A percentile compares a stretch with the other conserved stretches of the same genome.
phyloP scores from a whole-genome alignment of 257 asterid genomes.

The Salvia splendens region DNA sequence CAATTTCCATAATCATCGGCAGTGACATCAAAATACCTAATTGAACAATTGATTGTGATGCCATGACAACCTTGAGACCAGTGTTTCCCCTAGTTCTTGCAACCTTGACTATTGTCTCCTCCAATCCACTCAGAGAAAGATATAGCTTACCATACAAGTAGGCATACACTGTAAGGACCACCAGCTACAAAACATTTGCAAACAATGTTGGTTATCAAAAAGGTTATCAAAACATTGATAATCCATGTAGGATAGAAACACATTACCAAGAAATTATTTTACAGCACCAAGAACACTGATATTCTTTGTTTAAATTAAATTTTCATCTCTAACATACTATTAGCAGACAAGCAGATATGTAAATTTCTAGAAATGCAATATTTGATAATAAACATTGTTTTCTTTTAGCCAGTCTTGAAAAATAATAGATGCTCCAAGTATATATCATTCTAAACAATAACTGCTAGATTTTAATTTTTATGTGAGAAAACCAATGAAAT shows the following conservation, averaged over 20 bases:
- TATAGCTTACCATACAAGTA: conserved; percentile 84
- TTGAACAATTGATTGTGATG: conserved; percentile 87
- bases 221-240: no score
- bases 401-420: conserved; percentile 3
- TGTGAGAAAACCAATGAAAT: not conserved
- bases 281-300: no score
- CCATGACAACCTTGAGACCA: conserved; percentile 83
- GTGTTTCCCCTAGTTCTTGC: conserved; percentile 69
- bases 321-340: not conserved
- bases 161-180: conserved; percentile 84
- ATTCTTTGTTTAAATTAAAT: no score
- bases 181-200: conserved; percentile 58
- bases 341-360: not conserved
- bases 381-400: not conserved
- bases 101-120: conserved; percentile 62
- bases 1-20: conserved; percentile 99
- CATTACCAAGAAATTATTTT: not conserved
- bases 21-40: conserved; percentile 82
- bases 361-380: not conserved
- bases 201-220: conserved; percentile 19
- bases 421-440: conserved; percentile 15
- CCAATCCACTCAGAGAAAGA: conserved; percentile 88
- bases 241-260: not conserved
- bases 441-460: not conserved
- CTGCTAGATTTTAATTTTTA: not conserved